A percentile compares a stretch with the other conserved stretches of the same genome.
phyloP scores from a whole-genome alignment of 2,329 filamentous ascomycete genomes.

The Aureobasidium melanogenum region DNA sequence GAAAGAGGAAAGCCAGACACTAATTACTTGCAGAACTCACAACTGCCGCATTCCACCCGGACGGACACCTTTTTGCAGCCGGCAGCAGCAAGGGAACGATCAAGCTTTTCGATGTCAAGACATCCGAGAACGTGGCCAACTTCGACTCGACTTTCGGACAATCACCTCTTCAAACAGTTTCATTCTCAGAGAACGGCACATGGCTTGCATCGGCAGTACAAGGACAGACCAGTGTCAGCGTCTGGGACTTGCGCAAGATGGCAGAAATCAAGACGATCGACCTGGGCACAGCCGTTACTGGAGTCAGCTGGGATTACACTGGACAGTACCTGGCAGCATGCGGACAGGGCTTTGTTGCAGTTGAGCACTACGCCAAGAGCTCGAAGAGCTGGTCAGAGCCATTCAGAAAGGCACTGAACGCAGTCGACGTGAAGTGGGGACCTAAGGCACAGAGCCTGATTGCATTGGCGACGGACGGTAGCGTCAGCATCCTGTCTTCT shows the following conservation, averaged over 20 bases:
- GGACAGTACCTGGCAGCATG: slow-evolving; percentile 84
- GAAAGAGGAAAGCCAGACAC: slow-evolving; percentile 1
- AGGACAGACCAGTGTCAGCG: slow-evolving; percentile 66
- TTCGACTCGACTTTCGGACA: slow-evolving; percentile 50
- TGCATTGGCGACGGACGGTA: slow-evolving; percentile 64
- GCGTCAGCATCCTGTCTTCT: slow-evolving; percentile 59
- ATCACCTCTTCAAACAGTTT: slow-evolving; percentile 59
- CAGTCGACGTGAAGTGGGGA: slow-evolving; percentile 70
- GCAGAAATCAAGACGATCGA: slow-evolving; percentile 78
- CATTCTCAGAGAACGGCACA: slow-evolving; percentile 93
- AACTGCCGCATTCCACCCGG: slow-evolving; percentile 81
- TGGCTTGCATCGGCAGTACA: slow-evolving; percentile 83
- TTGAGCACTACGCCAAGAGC: slow-evolving; percentile 83
- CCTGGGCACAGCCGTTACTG: slow-evolving; percentile 66
- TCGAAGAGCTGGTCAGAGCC: slow-evolving; percentile 85
- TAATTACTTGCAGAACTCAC: slow-evolving; percentile 53
- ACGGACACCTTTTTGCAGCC: slow-evolving; percentile 86
- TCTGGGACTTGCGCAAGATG: slow-evolving; percentile 88
- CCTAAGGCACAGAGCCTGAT: slow-evolving; percentile 64
- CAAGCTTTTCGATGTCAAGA: slow-evolving; percentile 81
- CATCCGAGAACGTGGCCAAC: slow-evolving; percentile 63
- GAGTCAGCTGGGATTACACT: slow-evolving; percentile 84
- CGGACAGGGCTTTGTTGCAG: slow-evolving; percentile 69
- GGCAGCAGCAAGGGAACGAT: slow-evolving; percentile 74
- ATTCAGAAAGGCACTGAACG: slow-evolving; percentile 64